These are phyloP conservation scores for Oryza glaberrima DNA, from an alignment of 176 grass and related monocot genomes.

Conservation along the genomic window DNA sequence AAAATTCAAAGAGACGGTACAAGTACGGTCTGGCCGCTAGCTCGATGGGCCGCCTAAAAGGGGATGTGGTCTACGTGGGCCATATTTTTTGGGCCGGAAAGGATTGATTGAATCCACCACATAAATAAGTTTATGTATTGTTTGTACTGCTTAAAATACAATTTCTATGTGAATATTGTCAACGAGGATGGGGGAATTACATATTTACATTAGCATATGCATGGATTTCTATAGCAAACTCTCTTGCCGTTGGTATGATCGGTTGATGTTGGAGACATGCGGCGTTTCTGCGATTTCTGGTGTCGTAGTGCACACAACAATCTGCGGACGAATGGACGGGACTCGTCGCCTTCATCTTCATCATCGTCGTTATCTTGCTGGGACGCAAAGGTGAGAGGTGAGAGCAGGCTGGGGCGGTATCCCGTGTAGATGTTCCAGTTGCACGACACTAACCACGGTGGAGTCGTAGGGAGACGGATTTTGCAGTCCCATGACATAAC, in stretches of 20 bases:
- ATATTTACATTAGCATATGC: not conserved
- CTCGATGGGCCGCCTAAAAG: too few species aligned
- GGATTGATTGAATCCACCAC: too few species aligned
- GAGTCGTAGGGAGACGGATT: not conserved
- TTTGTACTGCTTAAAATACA: too few species aligned
- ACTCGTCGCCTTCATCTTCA: not conserved
- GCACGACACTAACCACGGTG: not conserved
- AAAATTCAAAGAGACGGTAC: too few species aligned
- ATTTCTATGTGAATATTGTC: too few species aligned
- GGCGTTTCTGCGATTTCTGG: not conserved
- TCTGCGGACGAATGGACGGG: not conserved
- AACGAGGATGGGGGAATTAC: too few species aligned
- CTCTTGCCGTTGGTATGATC: not conserved
- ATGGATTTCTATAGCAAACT: not conserved
- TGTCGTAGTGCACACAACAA: not conserved
- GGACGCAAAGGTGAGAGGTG: not conserved
- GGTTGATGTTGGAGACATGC: not conserved
- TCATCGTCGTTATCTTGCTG: not conserved
- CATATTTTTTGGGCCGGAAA: too few species aligned
- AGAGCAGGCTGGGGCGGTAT: not conserved
- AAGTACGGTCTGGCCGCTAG: too few species aligned
- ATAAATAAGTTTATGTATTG: too few species aligned
- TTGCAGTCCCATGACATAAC: not conserved
- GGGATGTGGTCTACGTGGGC: too few species aligned
- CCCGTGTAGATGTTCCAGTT: not conserved